Evolutionary conservation across 306 rosid species (phyloP), one percentile per base, ranked within the genome.

Genomic region (Amphicarpaea edgeworthii): DNA sequence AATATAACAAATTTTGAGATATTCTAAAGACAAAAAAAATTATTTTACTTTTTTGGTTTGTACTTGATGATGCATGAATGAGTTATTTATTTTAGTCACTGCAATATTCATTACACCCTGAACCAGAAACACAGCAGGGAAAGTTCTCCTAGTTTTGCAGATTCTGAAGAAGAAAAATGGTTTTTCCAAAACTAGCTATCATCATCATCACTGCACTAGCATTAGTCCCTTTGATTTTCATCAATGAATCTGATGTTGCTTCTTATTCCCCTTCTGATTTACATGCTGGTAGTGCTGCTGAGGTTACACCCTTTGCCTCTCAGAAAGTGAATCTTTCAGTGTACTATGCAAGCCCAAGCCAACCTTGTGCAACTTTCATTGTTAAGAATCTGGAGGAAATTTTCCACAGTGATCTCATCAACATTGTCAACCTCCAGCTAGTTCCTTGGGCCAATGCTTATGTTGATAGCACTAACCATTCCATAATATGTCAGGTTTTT

Each of bases 321-420:
- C 61, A 78, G 80, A 87, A 84, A 77, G 85, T 90, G 51, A 80
- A 86, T 70, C 78, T 87, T 2, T 75, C 91, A 12, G 79, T 90
- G 17, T 87, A 87, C 54, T 87, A 75, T 17, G 87, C 83, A 32
- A 71, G 90, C 65, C 58, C 85, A 5, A 72, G 68, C 67, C 60
- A 38, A 37, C n/a, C 59, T 46, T 86, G 78, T 42, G 79, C 91
- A 15, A 69, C 79, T 50, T 86, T 87, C 86, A 84, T 87, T 0
- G 66, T 80, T 6, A 70, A 70, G 58, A 69, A 86, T 68, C 90
- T 90, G 12, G 73, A 42, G 40, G 70, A 6, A 45, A 70, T 87
- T 47, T 90, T 87, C 75, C 54, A 81, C 51, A 24, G 67, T 0
- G 81, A 60, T 26, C 87, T 89, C 85, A 76, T 78, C 77, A 59